These are phyloP conservation scores for Talaromyces sp. DNA, from an alignment of 2,329 filamentous ascomycete genomes.

Conservation along the genomic window DNA sequence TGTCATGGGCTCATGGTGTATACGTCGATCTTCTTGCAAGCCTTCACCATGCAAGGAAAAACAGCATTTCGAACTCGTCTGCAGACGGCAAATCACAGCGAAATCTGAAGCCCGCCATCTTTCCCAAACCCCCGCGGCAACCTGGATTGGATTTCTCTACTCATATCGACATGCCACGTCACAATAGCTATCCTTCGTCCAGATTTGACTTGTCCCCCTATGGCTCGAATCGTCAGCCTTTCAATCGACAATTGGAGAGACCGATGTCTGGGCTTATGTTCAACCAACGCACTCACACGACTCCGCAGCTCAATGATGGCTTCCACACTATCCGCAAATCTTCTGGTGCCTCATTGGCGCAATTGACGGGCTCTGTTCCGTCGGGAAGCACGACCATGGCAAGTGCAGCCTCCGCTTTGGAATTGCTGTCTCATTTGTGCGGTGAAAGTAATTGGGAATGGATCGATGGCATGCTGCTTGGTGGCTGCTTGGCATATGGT, in stretches of 20 bases:
- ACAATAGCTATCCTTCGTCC: conserved; percentile 37
- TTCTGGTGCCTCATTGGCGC: conserved; percentile 31
- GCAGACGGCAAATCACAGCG: conserved; percentile 42
- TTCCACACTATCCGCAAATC: conserved; percentile 20
- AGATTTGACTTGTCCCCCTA: conserved; percentile 33
- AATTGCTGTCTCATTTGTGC: conserved; percentile 70
- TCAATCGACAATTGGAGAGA: conserved; percentile 10
- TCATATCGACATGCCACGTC: conserved; percentile 30
- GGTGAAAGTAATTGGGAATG: conserved; percentile 80
- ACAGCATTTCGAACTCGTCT: conserved; percentile 47
- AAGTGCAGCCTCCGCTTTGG: conserved; percentile 64
- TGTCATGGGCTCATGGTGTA: conserved; percentile 67
- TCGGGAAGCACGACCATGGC: conserved; percentile 46
- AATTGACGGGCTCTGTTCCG: conserved; percentile 31
- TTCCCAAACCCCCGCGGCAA: conserved; percentile 59
- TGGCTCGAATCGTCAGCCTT: background rate
- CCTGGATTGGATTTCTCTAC: conserved; percentile 50
- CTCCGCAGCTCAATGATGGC: background rate
- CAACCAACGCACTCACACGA: background rate
- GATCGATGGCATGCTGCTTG: conserved; percentile 88
- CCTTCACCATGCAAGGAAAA: conserved; percentile 54
- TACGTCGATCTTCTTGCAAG: conserved; percentile 69
- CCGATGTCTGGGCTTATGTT: conserved; percentile 7
- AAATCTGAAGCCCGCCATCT: conserved; percentile 55
- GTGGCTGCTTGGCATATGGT: conserved; percentile 87